Evolutionary conservation across 345 rosid species (phyloP).

Genomic region (Camelina hispida): DNA sequence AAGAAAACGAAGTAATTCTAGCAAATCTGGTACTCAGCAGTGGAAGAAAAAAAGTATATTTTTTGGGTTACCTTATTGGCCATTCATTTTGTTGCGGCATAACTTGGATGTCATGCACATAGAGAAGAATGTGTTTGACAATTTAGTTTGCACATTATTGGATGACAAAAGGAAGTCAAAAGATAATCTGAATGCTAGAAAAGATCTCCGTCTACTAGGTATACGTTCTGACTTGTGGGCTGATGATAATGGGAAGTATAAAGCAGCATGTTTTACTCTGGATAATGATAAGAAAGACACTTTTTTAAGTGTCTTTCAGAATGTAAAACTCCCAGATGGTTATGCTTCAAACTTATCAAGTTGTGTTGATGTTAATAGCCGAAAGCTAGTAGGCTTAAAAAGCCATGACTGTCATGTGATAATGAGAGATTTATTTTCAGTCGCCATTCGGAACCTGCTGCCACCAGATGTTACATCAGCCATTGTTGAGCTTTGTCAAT

Average conservation of each 20-base stretch:
- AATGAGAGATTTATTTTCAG: background rate
- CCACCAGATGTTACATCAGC: background rate
- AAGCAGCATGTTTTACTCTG: background rate
- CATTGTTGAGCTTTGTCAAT: background rate
- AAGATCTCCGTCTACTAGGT: background rate
- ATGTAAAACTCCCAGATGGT: background rate
- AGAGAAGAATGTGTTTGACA: background rate
- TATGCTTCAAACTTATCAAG: background rate
- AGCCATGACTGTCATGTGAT: background rate
- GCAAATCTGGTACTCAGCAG: no score
- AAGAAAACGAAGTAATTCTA: no score
- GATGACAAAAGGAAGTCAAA: background rate
- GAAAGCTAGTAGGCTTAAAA: background rate
- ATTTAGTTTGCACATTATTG: background rate
- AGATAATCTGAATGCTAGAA: background rate
- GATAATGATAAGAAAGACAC: background rate
- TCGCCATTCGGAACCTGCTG: background rate
- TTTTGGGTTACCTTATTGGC: background rate
- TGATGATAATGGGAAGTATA: no score
- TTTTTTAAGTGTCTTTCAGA: background rate
- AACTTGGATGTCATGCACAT: conserved; percentile 11
- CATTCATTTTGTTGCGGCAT: background rate
- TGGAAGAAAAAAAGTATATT: background rate
- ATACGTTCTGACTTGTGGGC: background rate
- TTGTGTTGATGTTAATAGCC: background rate